Conservation (phyloP, 129 eudicot genomes). For the Lactuca saligna region DNA sequence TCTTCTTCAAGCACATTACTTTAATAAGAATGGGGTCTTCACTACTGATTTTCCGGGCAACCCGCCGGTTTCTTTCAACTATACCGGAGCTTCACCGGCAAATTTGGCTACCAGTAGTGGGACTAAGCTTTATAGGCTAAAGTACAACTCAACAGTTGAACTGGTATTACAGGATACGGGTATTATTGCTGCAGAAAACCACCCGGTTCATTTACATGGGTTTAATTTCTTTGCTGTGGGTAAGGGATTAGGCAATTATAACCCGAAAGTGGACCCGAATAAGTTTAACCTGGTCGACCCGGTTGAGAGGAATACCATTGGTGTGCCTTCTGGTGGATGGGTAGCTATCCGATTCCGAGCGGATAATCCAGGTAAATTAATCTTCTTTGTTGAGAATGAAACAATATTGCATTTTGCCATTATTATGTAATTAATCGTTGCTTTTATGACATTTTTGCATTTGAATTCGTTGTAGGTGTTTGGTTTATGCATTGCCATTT, state of each 20-base stretch:
- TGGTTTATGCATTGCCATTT: slow-evolving; percentile 96
- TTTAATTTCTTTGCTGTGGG: slow-evolving; percentile 77
- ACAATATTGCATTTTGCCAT: background rate
- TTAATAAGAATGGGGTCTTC: slow-evolving; percentile 63
- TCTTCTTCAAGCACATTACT: slow-evolving; percentile 69
- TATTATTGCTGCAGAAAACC: slow-evolving; percentile 62
- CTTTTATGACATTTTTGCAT: slow-evolving; percentile 2
- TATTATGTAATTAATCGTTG: background rate
- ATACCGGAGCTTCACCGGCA: slow-evolving; percentile 52
- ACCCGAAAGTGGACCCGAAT: slow-evolving; percentile 54
- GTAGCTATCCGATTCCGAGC: slow-evolving; percentile 73
- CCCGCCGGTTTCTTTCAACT: slow-evolving; percentile 56
- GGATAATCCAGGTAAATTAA: slow-evolving; percentile 72
- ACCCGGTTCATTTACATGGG: slow-evolving; percentile 83
- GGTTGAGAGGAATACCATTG: slow-evolving; percentile 77
- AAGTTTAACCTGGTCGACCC: slow-evolving; percentile 79
- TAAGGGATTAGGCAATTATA: slow-evolving; percentile 67
- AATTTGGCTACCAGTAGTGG: slow-evolving; percentile 53
- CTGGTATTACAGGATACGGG: slow-evolving; percentile 76
- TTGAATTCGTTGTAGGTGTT: slow-evolving; percentile 42
- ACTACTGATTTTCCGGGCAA: slow-evolving; percentile 77
- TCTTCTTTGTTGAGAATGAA: background rate
- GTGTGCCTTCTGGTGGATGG: slow-evolving; percentile 94
- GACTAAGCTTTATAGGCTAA: slow-evolving; percentile 59
- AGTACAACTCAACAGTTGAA: slow-evolving; percentile 66